Evolutionary conservation across 2,329 filamentous ascomycete species (phyloP), one percentile per base, ranked within the genome.

Genomic region (Aureobasidium leucospermi): DNA sequence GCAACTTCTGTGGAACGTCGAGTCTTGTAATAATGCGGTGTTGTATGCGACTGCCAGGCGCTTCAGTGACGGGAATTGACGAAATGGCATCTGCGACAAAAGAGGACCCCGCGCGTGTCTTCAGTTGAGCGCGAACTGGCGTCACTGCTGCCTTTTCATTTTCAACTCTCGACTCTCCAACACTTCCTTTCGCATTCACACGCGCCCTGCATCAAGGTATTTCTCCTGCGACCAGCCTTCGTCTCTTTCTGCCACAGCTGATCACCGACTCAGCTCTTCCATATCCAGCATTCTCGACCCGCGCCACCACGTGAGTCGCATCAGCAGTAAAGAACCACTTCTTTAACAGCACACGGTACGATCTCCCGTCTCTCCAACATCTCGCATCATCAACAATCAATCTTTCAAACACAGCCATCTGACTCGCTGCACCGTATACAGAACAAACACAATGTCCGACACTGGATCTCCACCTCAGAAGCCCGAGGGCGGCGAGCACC

Each of bases 401-500:
- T 57, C 29, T 29, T 41, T 36, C 41, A 11, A 56, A 13, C 16
- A n/a, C 60, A 38, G 19, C 8, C 43, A 34, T 43, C 32, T 39
- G 32, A 48, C 55, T 41, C 61, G 43, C 39, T 43, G 56, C 8
- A 59, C 19, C 36, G 78, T 79, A 58, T 63, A 77, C 79, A 41
- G 34, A 16, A 47, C 67, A 75, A 80, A 65, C 77, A 83, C 61
- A 78, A 78, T 78, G 78, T 78, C 77, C 42, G 76, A 79, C 63
- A 71, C 72, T 68, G 74, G 72, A 28, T 71, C 69, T 5, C 61
- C 62, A 15, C 67, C 68, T 64, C 67, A 73, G 41, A 71, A 73
- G 66, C 73, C 74, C 43, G 77, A 79, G 68, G 69, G 67, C 28
- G 77, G 79, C 59, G 93, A 97, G 77, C 94, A 99, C 75, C 81